phyloP scores from a whole-genome alignment of 164 flowering plant species.

The Annona cherimola region DNA sequence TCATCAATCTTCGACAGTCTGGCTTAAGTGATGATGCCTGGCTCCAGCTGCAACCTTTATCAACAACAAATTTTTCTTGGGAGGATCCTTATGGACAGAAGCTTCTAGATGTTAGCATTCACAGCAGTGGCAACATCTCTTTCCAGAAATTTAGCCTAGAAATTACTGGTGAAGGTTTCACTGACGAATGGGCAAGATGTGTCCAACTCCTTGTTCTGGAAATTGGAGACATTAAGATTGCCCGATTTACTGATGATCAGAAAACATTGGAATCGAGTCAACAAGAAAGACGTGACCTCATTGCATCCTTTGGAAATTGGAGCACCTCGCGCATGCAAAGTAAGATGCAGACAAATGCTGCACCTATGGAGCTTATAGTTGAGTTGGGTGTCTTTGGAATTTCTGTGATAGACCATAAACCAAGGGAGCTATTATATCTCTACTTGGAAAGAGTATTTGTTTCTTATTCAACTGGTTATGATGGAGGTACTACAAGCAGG shows the following conservation, averaged over 20 bases:
- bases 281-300: slow-evolving; percentile 19
- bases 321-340: slow-evolving; percentile 29
- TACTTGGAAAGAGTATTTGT: slow-evolving; percentile 77
- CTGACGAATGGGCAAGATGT: slow-evolving; percentile 24
- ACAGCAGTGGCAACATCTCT: slow-evolving; percentile 18
- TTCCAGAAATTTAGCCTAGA: slow-evolving; percentile 50
- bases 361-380: slow-evolving; percentile 69
- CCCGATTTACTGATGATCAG: slow-evolving; percentile 45
- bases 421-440: slow-evolving; percentile 78
- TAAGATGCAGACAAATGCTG: slow-evolving; percentile 29
- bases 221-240: slow-evolving; percentile 50
- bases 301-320: slow-evolving; percentile 33
- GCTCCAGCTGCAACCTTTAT: slow-evolving; percentile 57
- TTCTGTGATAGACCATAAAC: slow-evolving; percentile 82
- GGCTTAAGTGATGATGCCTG: slow-evolving; percentile 79
- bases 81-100: slow-evolving; percentile 89
- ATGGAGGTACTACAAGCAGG: slow-evolving; percentile 86
- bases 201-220: slow-evolving; percentile 59
- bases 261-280: slow-evolving; percentile 18
- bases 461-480: slow-evolving; percentile 85
- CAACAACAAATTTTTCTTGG: slow-evolving; percentile 80
- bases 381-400: slow-evolving; percentile 81
- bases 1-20: slow-evolving; percentile 66
- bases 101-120: slow-evolving; percentile 51
- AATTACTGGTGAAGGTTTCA: slow-evolving; percentile 27